Conservation (phyloP, 805 yeast genomes). For the Wickerhamiella lipophila region DNA sequence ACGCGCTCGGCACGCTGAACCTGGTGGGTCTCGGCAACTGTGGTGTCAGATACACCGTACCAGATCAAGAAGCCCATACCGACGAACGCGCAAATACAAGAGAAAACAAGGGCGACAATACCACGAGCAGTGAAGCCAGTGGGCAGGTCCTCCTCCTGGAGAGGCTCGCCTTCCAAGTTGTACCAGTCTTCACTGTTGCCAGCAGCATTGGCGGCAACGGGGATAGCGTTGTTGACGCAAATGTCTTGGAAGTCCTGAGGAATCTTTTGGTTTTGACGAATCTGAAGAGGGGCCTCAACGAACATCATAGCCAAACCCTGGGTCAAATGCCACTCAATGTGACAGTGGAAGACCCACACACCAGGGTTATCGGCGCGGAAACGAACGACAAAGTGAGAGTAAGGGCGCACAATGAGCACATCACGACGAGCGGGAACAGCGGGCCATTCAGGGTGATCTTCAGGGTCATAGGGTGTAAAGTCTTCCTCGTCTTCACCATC, state of each 20-base stretch:
- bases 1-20: slow-evolving; percentile 8
- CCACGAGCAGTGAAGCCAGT: slow-evolving; percentile 90
- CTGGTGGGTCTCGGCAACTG: slow-evolving; percentile 10
- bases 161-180: slow-evolving; percentile 63
- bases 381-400: slow-evolving; percentile 74
- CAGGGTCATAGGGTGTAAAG: slow-evolving; percentile 40
- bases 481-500: slow-evolving; percentile 42
- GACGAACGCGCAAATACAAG: slow-evolving; percentile 69
- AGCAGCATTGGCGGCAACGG: slow-evolving; percentile 75
- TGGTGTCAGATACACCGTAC: slow-evolving; percentile 70
- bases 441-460: slow-evolving; percentile 43
- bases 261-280: slow-evolving; percentile 43
- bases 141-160: slow-evolving; percentile 58
- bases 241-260: slow-evolving; percentile 47
- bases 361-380: slow-evolving; percentile 94
- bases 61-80: slow-evolving; percentile 66
- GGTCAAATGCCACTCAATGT: slow-evolving; percentile 93
- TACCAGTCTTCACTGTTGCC: slow-evolving; percentile 50
- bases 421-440: slow-evolving; percentile 78
- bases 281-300: slow-evolving; percentile 68
- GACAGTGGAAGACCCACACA: slow-evolving; percentile 98
- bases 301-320: slow-evolving; percentile 81
- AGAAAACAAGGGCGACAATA: slow-evolving; percentile 84
- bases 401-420: slow-evolving; percentile 62
- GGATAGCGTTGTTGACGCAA: slow-evolving; percentile 47